These are phyloP conservation scores for Solanum chiquidenum DNA, from an alignment of 257 asterid species.

Conservation along the genomic window DNA sequence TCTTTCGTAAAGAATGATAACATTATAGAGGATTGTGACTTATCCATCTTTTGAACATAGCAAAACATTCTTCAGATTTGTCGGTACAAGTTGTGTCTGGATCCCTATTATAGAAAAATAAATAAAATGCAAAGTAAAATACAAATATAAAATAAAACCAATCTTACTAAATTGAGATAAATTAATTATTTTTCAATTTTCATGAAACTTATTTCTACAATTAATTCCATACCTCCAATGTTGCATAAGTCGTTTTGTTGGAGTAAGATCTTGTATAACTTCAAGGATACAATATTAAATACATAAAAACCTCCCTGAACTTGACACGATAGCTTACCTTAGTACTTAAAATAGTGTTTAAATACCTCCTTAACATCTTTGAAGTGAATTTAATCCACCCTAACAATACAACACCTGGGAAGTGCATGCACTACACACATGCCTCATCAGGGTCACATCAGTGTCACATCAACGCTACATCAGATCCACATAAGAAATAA, in stretches of 20 bases:
- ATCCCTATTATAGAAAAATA: background rate
- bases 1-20: too few species aligned
- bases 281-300: background rate
- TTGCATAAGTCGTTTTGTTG: slow-evolving; percentile 34
- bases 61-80: background rate
- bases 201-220: background rate
- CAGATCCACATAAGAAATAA: too few species aligned
- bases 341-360: too few species aligned
- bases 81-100: background rate
- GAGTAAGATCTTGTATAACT: slow-evolving; percentile 16
- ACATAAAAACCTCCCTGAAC: too few species aligned
- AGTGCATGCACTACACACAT: too few species aligned
- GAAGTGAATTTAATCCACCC: too few species aligned
- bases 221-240: slow-evolving; percentile 20
- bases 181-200: background rate
- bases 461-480: too few species aligned
- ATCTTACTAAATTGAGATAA: background rate
- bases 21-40: background rate
- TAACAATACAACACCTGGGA: too few species aligned
- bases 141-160: background rate
- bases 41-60: background rate
- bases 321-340: too few species aligned
- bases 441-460: too few species aligned
- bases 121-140: too few species aligned
- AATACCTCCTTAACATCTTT: too few species aligned